Percentiles rank a stretch among this genome's conserved stretches.
Conservation (phyloP, 2,329 filamentous ascomycete species). For the Colletotrichum cuscutae region DNA sequence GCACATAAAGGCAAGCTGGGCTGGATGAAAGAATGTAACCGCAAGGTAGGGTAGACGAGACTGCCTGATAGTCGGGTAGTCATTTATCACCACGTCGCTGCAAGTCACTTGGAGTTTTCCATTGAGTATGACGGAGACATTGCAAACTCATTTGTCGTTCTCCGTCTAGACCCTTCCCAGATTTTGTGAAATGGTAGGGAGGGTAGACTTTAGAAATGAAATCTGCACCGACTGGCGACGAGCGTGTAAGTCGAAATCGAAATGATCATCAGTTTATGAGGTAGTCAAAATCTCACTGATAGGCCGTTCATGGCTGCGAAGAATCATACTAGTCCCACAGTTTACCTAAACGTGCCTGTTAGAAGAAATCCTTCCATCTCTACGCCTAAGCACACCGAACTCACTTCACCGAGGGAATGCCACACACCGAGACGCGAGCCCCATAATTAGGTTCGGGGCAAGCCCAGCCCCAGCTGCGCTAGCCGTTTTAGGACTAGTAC, state of each 20-base stretch:
- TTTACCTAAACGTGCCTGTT: background rate
- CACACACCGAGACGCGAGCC: background rate
- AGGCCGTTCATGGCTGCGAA: background rate
- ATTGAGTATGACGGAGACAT: too few relatives aligned
- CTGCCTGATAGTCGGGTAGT: too few relatives aligned
- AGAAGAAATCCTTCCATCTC: background rate
- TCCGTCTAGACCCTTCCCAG: too few relatives aligned
- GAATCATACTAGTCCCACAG: background rate
- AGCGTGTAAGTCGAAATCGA: background rate
- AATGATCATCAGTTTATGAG: background rate
- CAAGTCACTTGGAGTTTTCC: too few relatives aligned
- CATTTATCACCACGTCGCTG: too few relatives aligned
- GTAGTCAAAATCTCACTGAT: background rate
- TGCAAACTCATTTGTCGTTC: too few relatives aligned
- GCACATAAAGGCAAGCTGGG: too few relatives aligned
- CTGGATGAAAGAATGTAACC: too few relatives aligned
- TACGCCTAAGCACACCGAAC: background rate
- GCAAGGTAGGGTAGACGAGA: too few relatives aligned
- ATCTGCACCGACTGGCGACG: background rate
- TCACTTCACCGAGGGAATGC: background rate
- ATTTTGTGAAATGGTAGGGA: too few relatives aligned
- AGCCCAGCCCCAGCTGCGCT: slow-evolving; percentile 43
- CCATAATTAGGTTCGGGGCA: slow-evolving; percentile 39
- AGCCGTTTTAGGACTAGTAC: slow-evolving; percentile 41
- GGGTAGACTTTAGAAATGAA: too few relatives aligned